phyloP scores from a whole-genome alignment of 2,329 filamentous ascomycete genomes.

The Fusarium redolens region DNA sequence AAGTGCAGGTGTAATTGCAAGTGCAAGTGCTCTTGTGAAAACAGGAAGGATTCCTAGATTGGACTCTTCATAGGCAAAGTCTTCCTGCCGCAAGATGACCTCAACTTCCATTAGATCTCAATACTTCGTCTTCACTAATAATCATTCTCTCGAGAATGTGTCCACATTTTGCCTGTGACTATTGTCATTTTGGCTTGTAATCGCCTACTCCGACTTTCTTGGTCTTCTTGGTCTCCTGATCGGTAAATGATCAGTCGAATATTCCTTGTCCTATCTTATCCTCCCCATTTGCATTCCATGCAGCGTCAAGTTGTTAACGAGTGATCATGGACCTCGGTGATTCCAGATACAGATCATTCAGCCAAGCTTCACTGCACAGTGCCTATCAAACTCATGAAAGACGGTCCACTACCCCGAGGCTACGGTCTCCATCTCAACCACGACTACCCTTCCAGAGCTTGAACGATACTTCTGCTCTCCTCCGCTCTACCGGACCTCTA shows the following conservation, averaged over 20 bases:
- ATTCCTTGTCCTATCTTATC: slow-evolving; percentile 35
- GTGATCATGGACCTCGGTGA: slow-evolving; percentile 47
- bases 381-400: slow-evolving; percentile 46
- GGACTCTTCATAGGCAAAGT: not conserved
- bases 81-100: not conserved
- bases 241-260: slow-evolving; percentile 34
- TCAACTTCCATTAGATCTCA: not conserved
- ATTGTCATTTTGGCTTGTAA: slow-evolving; percentile 38
- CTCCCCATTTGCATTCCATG: slow-evolving; percentile 1
- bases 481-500: slow-evolving; percentile 64
- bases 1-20: slow-evolving; percentile 14
- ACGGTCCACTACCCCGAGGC: slow-evolving; percentile 22
- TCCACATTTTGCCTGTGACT: slow-evolving; percentile 25
- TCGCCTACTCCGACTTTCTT: slow-evolving; percentile 33
- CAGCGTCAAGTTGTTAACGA: slow-evolving; percentile 16
- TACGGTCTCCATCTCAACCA: slow-evolving; percentile 42
- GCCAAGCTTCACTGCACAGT: slow-evolving; percentile 54
- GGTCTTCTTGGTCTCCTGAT: slow-evolving; percentile 37
- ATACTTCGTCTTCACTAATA: not conserved
- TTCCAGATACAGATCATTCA: slow-evolving; percentile 50
- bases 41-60: not conserved
- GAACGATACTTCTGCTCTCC: slow-evolving; percentile 56
- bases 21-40: not conserved
- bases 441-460: slow-evolving; percentile 57
- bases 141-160: slow-evolving; percentile 30